A percentile compares a stretch with the other conserved stretches of the same genome.
Evolutionary conservation across 768 basidiomycete species (phyloP).

Genomic region (Phaeotremella fagi): DNA sequence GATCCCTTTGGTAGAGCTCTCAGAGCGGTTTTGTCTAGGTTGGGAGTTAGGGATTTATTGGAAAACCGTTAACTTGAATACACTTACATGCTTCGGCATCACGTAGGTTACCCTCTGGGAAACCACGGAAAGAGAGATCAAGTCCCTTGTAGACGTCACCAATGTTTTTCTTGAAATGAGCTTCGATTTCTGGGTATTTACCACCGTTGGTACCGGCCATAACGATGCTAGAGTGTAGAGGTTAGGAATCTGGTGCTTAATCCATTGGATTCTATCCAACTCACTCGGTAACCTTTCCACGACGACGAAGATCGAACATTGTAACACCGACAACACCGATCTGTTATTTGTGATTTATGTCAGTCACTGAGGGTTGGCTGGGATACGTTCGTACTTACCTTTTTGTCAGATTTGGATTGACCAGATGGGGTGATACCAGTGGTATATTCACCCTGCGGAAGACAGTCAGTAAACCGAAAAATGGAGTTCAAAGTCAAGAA

Average conservation of each 20-base stretch:
- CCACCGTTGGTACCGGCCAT: constrained; percentile 85
- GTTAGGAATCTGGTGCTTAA: not conserved
- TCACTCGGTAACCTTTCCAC: constrained; percentile 61
- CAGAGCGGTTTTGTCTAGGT: constrained; percentile 51
- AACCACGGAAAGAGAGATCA: constrained; percentile 78
- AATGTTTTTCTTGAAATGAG: constrained; percentile 77
- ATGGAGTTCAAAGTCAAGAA: not conserved
- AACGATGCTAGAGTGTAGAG: constrained; percentile 44
- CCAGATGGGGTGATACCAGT: constrained; percentile 90
- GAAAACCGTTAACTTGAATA: constrained; percentile 3
- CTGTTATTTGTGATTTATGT: constrained; percentile 10
- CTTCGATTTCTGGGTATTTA: constrained; percentile 74
- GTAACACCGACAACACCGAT: constrained; percentile 79
- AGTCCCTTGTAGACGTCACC: constrained; percentile 78
- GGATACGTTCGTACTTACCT: constrained; percentile 53
- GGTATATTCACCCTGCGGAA: constrained; percentile 73
- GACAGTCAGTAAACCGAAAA: not conserved
- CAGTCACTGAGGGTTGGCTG: not conserved
- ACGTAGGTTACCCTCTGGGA: constrained; percentile 63
- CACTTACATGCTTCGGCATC: constrained; percentile 77
- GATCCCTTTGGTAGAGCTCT: constrained; percentile 71
- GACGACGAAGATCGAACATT: constrained; percentile 78
- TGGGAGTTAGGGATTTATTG: not conserved
- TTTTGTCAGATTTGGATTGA: constrained; percentile 93
- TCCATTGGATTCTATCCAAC: not conserved